Evolutionary conservation across 179 eudicot genomes (phyloP).

Genomic region (Camellia oleifera): DNA sequence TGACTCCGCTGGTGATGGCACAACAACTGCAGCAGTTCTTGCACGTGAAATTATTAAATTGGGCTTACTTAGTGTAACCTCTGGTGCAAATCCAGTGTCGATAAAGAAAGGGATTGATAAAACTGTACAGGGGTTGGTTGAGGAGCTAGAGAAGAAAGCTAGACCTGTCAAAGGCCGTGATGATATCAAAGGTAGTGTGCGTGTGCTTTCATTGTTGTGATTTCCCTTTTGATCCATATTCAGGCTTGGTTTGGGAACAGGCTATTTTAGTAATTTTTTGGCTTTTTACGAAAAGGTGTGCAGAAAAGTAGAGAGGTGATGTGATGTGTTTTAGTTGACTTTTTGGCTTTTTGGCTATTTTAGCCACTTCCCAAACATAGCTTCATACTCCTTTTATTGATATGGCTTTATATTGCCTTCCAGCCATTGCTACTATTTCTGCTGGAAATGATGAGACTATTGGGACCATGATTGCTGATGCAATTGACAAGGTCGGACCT

Average conservation of each 20-base stretch:
- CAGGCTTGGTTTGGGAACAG: no score
- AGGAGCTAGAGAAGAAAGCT: conserved; percentile 78
- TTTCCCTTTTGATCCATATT: background rate
- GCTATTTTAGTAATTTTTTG: no score
- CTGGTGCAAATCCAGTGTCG: conserved; percentile 96
- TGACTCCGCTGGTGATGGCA: conserved; percentile 99
- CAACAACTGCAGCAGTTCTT: conserved; percentile 92
- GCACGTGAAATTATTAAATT: conserved; percentile 88
- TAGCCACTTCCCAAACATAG: no score
- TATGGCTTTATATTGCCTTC: conserved; percentile 6
- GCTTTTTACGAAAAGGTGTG: no score
- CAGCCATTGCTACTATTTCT: conserved; percentile 93
- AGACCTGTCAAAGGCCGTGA: conserved; percentile 94
- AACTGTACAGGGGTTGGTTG: conserved; percentile 70
- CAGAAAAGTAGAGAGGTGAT: no score
- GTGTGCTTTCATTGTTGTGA: background rate
- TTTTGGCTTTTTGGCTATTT: no score
- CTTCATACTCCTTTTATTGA: background rate
- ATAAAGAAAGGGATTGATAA: conserved; percentile 91
- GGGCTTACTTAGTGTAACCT: conserved; percentile 83
- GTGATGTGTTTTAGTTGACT: no score
- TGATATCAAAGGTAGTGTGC: conserved; percentile 74
- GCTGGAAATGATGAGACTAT: conserved; percentile 91
- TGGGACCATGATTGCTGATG: conserved; percentile 97
- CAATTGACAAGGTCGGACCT: conserved; percentile 95